Percentiles rank a stretch among this genome's conserved stretches.
Conservation (phyloP, 805 yeast genomes). For the Scheffersomyces ergatensis region DNA sequence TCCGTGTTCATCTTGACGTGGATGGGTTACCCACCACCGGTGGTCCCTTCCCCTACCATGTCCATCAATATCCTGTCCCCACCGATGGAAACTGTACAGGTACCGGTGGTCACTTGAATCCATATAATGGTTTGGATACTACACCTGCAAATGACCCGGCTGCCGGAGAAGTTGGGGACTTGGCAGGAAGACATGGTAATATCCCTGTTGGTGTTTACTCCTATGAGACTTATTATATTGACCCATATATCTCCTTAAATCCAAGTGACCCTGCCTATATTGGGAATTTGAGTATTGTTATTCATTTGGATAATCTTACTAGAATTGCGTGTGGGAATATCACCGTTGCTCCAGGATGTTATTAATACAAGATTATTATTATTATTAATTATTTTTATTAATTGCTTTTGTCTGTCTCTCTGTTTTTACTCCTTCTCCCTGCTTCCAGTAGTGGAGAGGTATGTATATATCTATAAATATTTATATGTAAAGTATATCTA, state of each 20-base stretch:
- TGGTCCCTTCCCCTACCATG: constrained; percentile 40
- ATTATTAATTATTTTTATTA: too few species aligned
- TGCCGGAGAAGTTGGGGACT: constrained; percentile 34
- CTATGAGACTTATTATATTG: constrained; percentile 20
- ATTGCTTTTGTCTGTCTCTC: too few species aligned
- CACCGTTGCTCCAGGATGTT: constrained; percentile 9
- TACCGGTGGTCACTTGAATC: constrained; percentile 35
- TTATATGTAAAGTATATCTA: too few species aligned
- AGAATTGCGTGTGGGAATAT: constrained; percentile 41
- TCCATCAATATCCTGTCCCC: constrained; percentile 37
- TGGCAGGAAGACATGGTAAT: constrained; percentile 38
- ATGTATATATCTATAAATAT: too few species aligned
- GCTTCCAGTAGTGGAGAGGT: too few species aligned
- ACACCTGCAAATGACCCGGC: constrained; percentile 16
- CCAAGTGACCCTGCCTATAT: constrained; percentile 22
- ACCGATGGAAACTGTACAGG: constrained; percentile 36
- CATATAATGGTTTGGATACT: constrained; percentile 29
- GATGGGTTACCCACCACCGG: constrained; percentile 30
- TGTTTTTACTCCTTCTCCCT: too few species aligned
- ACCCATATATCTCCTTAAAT: constrained; percentile 31
- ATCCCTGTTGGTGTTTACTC: constrained; percentile 12
- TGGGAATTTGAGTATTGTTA: constrained; percentile 35
- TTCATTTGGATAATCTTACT: constrained; percentile 29
- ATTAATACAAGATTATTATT: too few species aligned
- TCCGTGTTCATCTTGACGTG: constrained; percentile 29